Evolutionary conservation across 2,329 filamentous ascomycete species (phyloP).

Genomic region (Fusarium globosum): DNA sequence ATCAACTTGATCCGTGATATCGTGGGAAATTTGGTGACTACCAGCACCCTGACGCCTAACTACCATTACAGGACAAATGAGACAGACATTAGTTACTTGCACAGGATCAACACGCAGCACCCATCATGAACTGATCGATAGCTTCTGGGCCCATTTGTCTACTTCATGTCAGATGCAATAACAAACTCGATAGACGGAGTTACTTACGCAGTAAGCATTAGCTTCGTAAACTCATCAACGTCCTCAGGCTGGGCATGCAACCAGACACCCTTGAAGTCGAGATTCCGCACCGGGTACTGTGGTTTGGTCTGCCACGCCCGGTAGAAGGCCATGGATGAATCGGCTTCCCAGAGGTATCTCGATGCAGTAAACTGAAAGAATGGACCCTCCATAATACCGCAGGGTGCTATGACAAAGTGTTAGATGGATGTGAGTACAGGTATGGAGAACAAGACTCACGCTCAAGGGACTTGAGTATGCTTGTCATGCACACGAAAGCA

Average conservation of each 20-base stretch:
- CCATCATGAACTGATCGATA: slow-evolving; percentile 52
- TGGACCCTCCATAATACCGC: slow-evolving; percentile 26
- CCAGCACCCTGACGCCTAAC: background rate
- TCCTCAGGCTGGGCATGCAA: slow-evolving; percentile 51
- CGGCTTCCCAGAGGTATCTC: slow-evolving; percentile 57
- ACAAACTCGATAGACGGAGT: no score
- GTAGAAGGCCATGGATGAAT: slow-evolving; percentile 55
- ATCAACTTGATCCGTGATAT: background rate
- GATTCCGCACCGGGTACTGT: slow-evolving; percentile 49
- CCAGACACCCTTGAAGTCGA: slow-evolving; percentile 53
- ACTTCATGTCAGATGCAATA: background rate
- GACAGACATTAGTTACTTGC: background rate
- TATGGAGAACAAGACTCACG: slow-evolving; percentile 39
- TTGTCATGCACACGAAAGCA: slow-evolving; percentile 49
- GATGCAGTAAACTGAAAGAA: slow-evolving; percentile 52
- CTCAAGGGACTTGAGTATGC: slow-evolving; percentile 49
- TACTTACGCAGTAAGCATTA: slow-evolving; percentile 54
- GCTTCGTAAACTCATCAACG: slow-evolving; percentile 54
- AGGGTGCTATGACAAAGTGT: slow-evolving; percentile 23
- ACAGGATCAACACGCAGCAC: slow-evolving; percentile 36
- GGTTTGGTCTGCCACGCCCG: slow-evolving; percentile 58
- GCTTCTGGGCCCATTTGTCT: slow-evolving; percentile 52
- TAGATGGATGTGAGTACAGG: background rate
- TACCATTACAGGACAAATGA: background rate
- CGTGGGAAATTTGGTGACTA: background rate